Percentiles rank a stretch among this genome's conserved stretches.
Conservation (phyloP, 1,139 yeast species). For the Magnusiomyces magnusii region DNA sequence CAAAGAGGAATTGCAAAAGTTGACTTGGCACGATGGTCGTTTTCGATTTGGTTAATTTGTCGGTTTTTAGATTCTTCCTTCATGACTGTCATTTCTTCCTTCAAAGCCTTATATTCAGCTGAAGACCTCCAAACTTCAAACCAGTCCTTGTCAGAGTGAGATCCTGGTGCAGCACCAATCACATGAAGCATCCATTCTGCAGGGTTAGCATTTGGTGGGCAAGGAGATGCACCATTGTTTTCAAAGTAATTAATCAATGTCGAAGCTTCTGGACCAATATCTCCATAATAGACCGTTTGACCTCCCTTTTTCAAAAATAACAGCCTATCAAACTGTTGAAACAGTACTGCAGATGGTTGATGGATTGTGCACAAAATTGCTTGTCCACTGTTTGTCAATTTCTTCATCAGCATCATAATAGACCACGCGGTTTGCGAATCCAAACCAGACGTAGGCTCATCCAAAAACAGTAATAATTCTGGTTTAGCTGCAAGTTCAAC, state of each 20-base stretch:
- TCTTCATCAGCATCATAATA: constrained; percentile 65
- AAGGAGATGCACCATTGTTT: constrained; percentile 53
- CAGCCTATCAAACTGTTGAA: constrained; percentile 71
- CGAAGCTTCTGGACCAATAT: constrained; percentile 57
- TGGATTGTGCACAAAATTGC: constrained; percentile 79
- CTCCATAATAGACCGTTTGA: constrained; percentile 73
- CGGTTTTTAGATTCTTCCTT: constrained; percentile 21
- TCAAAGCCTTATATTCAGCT: constrained; percentile 42
- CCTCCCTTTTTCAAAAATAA: constrained; percentile 70
- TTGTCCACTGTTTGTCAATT: constrained; percentile 69
- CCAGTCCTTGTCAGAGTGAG: constrained; percentile 57
- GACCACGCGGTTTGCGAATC: constrained; percentile 94
- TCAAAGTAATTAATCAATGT: constrained; percentile 64
- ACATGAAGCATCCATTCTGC: constrained; percentile 82
- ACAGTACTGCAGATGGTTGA: constrained; percentile 71
- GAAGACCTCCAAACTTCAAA: constrained; percentile 60
- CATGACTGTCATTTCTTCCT: constrained; percentile 27
- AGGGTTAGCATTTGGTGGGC: constrained; percentile 65
- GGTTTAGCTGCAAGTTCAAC: constrained; percentile 89
- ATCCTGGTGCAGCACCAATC: constrained; percentile 76
- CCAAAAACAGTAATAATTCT: constrained; percentile 67
- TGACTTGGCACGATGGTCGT: constrained; percentile 15
- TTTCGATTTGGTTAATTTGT: constrained; percentile 26
- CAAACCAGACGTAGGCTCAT: constrained; percentile 90
- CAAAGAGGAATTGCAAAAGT: constrained; percentile 39